Base-by-base conservation (phyloP, 208 protist genomes). In the Leishmania aethiopica region DNA sequence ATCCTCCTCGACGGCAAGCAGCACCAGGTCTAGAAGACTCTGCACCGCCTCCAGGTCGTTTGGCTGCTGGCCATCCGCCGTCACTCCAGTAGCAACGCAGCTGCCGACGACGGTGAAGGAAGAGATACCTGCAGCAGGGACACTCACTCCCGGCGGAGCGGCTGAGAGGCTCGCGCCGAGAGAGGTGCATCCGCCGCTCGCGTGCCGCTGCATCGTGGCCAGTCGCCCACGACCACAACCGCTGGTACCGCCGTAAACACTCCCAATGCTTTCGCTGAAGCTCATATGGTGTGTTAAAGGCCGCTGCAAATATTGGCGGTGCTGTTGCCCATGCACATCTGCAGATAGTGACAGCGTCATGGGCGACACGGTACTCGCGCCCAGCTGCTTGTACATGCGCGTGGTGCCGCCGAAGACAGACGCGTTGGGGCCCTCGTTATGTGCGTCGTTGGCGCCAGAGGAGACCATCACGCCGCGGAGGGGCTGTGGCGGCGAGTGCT, bases 1-100 rank as follows among this genome's bases (percentile, higher is more conserved):
- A 77, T 96, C 92, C 74, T 92, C 91, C 82, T 98, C 92, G 57
- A 98, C 94, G 2, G 93, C 95, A 25, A 98, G 85, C 15, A 98
- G 80, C 6, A 92, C 93, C 32, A 97, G 80, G 79, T 98, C 95
- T 0, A 98, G 86, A 25, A 98, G 84, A 80, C 93, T 97, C 49
- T 96, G 88, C 62, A 98, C 86, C 1, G 90, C 82, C 45, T 88
- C 86, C 32, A 96, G 80, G 60, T 95, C 94, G 67, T 37, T 53
- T 55, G 40, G 40, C 5, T 15, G 15, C 22, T 53, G 60, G 2
- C 19, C 35, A 32, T 86, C 69, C 35, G 80, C 75, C 35, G 59
- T 73, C 47, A 77, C 73, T 5, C 74, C 79, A 35, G 73, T 15
- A 72, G 42, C 53, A 60, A 13, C 28, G 66, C 47, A 22, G 60